Evolutionary conservation across 2,329 filamentous ascomycete genomes (phyloP), one percentile per base, ranked within the genome.

Genomic region (Sarocladiaceae sp.): DNA sequence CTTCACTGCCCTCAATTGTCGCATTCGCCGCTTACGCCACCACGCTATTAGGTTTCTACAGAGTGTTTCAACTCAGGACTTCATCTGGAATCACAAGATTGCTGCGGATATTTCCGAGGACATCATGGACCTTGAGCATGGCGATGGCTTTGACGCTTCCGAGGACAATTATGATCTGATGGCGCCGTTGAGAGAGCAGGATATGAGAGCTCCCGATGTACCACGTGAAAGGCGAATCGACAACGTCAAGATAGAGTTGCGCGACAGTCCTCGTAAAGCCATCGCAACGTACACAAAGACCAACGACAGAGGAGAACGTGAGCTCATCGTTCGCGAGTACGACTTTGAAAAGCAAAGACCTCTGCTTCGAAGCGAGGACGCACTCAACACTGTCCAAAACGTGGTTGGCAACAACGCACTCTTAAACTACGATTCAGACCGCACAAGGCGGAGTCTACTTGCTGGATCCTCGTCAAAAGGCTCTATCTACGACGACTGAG

Each of bases 51-150:
- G 21, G 16, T 35, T 6, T 13, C 33, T 35, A 7, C 7, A 19
- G 10, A 13, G 6, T 6, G 16, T 35, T 7, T 19, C 33, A 15
- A 19, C 18, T 4, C 33, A 35, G 16, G 33, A 35, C 15, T 35
- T 35, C 16, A 35, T 35, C 15, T 35, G 33, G 33, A 35, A 35
- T 35, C 33, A 35, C 33, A 35, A 35, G 16, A 20, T 35, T 20
- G 33, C 33, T 7, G 33, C 33, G 15, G 18, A 20, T 13, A 19
- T 35, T 19, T 15, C 15, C n/a, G 21, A 15, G 13, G 33, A 19
- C 15, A 35, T 35, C 33, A 35, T 35, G 16, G 16, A 35, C 15
- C 19, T 35, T 19, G 33, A 35, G 16, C 33, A 35, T 20, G 33
- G 33, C 6, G 9, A 19, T 12, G 33, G 21, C 7, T 4, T 6